These are phyloP conservation scores for Aspergillus proliferans DNA, from an alignment of 2,329 filamentous ascomycete genomes.

Conservation along the genomic window DNA sequence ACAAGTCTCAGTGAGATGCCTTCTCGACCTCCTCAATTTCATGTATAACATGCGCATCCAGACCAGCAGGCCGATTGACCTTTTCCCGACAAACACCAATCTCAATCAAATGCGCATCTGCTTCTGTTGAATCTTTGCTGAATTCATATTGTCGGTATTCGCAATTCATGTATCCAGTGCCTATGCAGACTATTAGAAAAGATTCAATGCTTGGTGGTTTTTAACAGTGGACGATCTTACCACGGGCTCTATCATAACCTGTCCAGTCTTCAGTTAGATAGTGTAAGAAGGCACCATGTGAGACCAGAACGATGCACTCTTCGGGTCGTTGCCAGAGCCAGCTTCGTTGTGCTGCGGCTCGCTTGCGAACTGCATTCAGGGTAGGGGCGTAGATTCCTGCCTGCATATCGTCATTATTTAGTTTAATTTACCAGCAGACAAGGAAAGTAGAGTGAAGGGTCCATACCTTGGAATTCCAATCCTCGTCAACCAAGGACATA, in stretches of 20 bases:
- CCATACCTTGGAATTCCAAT: constrained; percentile 10
- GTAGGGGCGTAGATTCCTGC: constrained; percentile 6
- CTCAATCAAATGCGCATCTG: constrained; percentile 6
- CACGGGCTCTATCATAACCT: constrained; percentile 4
- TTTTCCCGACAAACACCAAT: constrained; percentile 3
- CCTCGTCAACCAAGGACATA: constrained; percentile 1
- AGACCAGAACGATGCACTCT: constrained; percentile 5
- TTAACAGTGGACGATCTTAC: background rate
- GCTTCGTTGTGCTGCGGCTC: constrained; percentile 3
- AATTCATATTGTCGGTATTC: constrained; percentile 9
- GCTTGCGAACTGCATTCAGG: constrained; percentile 1
- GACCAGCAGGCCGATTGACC: constrained; percentile 1
- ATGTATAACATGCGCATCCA: constrained; percentile 5
- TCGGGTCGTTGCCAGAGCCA: constrained; percentile 9
- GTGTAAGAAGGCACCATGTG: constrained; percentile 9
- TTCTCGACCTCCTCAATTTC: constrained; percentile 3
- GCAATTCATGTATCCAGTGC: constrained; percentile 5
- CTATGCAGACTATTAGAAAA: background rate
- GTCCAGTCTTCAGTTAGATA: constrained; percentile 10
- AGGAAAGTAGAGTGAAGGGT: background rate
- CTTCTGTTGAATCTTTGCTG: constrained; percentile 2
- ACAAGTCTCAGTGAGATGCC: background rate
- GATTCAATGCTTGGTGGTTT: background rate
- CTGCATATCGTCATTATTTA: background rate
- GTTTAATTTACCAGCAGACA: background rate